Conservation (phyloP, 495 filamentous ascomycete species). For the Penicillium argentinense region DNA sequence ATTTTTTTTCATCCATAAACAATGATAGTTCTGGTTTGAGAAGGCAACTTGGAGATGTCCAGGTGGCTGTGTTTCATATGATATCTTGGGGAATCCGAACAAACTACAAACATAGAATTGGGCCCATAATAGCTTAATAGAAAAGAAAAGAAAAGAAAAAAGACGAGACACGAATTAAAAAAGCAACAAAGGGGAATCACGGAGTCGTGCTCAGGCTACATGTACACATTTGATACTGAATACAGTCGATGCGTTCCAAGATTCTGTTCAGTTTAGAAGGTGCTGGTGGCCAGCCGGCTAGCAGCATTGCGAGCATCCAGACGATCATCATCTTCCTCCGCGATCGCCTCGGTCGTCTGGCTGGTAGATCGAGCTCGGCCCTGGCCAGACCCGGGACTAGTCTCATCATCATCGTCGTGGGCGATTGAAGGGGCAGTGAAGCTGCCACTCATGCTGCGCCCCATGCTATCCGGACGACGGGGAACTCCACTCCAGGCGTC, state of each 20-base stretch:
- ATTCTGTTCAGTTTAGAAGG: conserved; percentile 64
- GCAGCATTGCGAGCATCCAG: conserved; percentile 95
- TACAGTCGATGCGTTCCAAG: conserved; percentile 16
- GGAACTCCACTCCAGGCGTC: conserved; percentile 97
- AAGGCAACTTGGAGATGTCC: too few species aligned
- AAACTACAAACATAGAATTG: too few species aligned
- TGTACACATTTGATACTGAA: conserved; percentile 29
- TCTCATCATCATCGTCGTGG: conserved; percentile 42
- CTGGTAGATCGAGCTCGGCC: conserved; percentile 62
- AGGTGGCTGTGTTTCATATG: too few species aligned
- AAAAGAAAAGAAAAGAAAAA: background rate
- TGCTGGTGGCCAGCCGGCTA: conserved; percentile 87
- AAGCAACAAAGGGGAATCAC: conserved; percentile 29
- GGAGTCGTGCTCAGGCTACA: conserved; percentile 26
- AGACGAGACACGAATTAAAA: conserved; percentile 12
- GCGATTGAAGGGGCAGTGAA: conserved; percentile 45
- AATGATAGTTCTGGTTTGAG: too few species aligned
- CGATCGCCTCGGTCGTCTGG: conserved; percentile 55
- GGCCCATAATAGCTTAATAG: background rate
- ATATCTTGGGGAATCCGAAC: conserved; percentile 1
- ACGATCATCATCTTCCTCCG: conserved; percentile 90
- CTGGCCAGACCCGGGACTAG: conserved; percentile 36
- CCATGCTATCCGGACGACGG: conserved; percentile 71
- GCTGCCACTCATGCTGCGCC: conserved; percentile 73
- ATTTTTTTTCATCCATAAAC: too few species aligned